phyloP scores from a whole-genome alignment of 768 basidiomycete genomes.

The Hypholoma fasciculare region DNA sequence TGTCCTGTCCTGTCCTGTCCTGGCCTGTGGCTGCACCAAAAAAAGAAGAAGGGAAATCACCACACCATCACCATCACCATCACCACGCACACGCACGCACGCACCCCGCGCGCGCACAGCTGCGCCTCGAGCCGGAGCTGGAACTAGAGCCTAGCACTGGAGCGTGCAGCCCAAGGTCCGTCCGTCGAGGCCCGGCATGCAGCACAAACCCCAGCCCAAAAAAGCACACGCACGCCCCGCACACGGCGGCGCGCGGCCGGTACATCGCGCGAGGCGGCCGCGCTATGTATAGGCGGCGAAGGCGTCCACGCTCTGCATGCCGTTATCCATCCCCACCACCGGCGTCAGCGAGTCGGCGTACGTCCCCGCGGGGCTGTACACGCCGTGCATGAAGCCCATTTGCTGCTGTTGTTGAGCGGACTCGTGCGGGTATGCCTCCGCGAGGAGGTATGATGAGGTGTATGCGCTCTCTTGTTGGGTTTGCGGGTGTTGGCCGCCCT shows the following conservation, averaged over 20 bases:
- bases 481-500: conserved; percentile 3
- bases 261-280: conserved; percentile 3
- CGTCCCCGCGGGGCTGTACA: conserved; percentile 9
- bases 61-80: neutral
- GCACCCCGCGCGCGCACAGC: neutral
- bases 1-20: neutral
- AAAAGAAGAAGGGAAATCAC: neutral
- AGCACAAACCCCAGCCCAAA: neutral
- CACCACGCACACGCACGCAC: neutral
- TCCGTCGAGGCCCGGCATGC: neutral
- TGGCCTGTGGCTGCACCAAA: neutral
- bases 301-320: conserved; percentile 19
- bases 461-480: conserved; percentile 7
- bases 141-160: neutral
- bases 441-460: conserved; percentile 4
- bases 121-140: too few relatives aligned
- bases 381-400: conserved; percentile 10
- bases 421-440: conserved; percentile 11
- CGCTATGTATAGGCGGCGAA: conserved; percentile 18
- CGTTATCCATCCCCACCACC: conserved; percentile 16
- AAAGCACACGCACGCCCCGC: neutral
- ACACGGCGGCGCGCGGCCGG: neutral
- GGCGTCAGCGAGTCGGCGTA: conserved; percentile 14
- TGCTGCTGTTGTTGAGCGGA: conserved; percentile 12
- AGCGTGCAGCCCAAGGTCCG: neutral